Evolutionary conservation across 768 basidiomycete species (phyloP), one percentile per base, ranked within the genome.

Genomic region (Lyophyllum shimeji): DNA sequence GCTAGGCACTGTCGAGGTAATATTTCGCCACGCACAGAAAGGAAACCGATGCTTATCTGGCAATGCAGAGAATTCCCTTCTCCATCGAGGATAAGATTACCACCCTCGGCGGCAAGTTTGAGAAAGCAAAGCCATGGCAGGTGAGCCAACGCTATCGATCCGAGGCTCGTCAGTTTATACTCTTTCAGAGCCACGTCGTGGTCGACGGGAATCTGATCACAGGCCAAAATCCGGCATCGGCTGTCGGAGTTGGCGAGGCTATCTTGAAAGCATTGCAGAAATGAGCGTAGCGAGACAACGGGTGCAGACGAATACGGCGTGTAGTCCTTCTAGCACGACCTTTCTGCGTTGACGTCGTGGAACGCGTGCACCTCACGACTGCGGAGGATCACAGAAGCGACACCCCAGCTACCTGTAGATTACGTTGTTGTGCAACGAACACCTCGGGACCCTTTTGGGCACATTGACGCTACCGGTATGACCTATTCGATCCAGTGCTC

Each of bases 181-280:
- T 17, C n/a, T 40, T 21, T 37, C 46, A 81, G 78, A 54, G 67
- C 39, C 77, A 84, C 59, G 82, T 87, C 21, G 78, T 83, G 12
- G 76, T 80, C 7, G 82, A 83, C 60, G 84, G 83, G 11, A 76
- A 79, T 17, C 72, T 89, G 27, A 75, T 83, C 61, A 87, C 88
- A 20, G 90, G 89, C 8, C 89, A 89, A 67, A 92, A 92, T 70
- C 89, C 88, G 2, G 83, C 80, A 13, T 86, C 83, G 7, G 85
- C 89, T 34, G 73, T 67, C 44, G 74, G 74, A 0, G 57, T 90
- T 40, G 89, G 76, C 7, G 70, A 87, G 61, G 82, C 76, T 21
- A 72, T 89, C 60, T 74, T 83, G 60, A 74, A 83, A 61, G 77
- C 78, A 8, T 70, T 87, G 63, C 67, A 69, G 55, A 62, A 49